Base-by-base conservation (phyloP, 768 basidiomycete species). In the Naganishia vishniacii region DNA sequence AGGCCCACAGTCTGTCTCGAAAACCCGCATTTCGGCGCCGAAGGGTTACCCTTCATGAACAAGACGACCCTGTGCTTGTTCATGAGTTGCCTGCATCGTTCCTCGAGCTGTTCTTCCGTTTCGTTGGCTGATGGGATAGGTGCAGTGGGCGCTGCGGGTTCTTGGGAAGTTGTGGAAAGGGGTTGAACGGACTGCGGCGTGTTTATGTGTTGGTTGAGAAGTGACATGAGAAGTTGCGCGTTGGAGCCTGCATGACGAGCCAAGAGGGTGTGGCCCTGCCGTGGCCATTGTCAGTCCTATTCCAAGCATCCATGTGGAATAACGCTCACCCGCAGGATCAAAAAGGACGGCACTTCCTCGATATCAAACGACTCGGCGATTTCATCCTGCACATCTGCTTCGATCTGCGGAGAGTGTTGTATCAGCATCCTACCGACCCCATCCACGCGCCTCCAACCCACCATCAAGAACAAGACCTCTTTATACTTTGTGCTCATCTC, bases 351-450 rank as follows among this genome's bases (percentile, higher is more conserved):
- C 12, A 98, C 95, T 20, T 88, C 84, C 69, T 91, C 86, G 65
- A 99, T 84, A 7, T 90, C 87, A 72, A 98, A 98, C 12, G 89
- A 89, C 71, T 95, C 92, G 4, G 91, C 81, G 63, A 99, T 92
- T 49, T 88, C 84, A 0, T 88, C 88, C 25, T 75, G 70, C 11
- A 70, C 45, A 49, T 77, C 75, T 0, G 75, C 75, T 67, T 77
- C 75, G 65, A 77, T 77, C 75, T 77, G 65, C 45, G 40, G 1
- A 29, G 34, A 23, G n/a, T n/a, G n/a, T n/a, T n/a, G n/a, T n/a
- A n/a, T n/a, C n/a, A n/a, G n/a, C n/a, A 34, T 11, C 28, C 18
- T 1, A 48, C 44, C 25, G 23, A 9, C 20, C 62, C 28, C n/a
- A n/a, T 42, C 41, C 41, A 12, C 12, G 12, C 41, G 12, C 12